These are phyloP conservation scores for Saturnispora ahearnii DNA, from an alignment of 805 yeast species.

Conservation along the genomic window DNA sequence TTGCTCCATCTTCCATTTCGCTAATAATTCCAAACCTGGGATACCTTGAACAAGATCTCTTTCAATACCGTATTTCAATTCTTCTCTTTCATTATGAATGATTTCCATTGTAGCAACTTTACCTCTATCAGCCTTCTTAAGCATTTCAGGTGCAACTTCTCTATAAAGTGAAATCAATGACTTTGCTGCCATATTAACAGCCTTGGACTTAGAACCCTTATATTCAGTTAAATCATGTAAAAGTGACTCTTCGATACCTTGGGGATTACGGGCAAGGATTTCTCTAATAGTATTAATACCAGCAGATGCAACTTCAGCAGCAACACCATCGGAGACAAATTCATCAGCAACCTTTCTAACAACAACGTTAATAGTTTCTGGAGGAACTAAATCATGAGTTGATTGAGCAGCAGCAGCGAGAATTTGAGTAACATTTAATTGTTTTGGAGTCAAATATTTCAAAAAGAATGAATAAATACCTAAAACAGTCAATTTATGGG, in stretches of 20 bases:
- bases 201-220: slow-evolving; percentile 86
- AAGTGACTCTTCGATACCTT: slow-evolving; percentile 82
- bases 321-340: slow-evolving; percentile 96
- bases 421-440: slow-evolving; percentile 86
- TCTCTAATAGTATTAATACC: slow-evolving; percentile 95
- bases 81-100: slow-evolving; percentile 44
- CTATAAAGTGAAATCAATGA: slow-evolving; percentile 78
- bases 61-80: slow-evolving; percentile 67
- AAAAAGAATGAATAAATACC: slow-evolving; percentile 85
- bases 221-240: slow-evolving; percentile 86
- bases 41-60: slow-evolving; percentile 54
- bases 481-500: slow-evolving; percentile 83
- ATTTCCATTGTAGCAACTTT: slow-evolving; percentile 80
- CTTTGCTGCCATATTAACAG: slow-evolving; percentile 92
- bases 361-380: slow-evolving; percentile 73
- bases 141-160: slow-evolving; percentile 95
- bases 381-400: slow-evolving; percentile 94
- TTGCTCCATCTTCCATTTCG: slow-evolving; percentile 69
- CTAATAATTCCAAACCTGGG: slow-evolving; percentile 86
- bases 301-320: slow-evolving; percentile 96
- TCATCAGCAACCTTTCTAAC: slow-evolving; percentile 93
- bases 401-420: slow-evolving; percentile 98
- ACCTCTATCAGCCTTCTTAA: slow-evolving; percentile 84
- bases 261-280: slow-evolving; percentile 84
- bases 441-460: slow-evolving; percentile 90